phyloP scores from a whole-genome alignment of 2,329 filamentous ascomycete species.

The Pseudocercospora vitis region DNA sequence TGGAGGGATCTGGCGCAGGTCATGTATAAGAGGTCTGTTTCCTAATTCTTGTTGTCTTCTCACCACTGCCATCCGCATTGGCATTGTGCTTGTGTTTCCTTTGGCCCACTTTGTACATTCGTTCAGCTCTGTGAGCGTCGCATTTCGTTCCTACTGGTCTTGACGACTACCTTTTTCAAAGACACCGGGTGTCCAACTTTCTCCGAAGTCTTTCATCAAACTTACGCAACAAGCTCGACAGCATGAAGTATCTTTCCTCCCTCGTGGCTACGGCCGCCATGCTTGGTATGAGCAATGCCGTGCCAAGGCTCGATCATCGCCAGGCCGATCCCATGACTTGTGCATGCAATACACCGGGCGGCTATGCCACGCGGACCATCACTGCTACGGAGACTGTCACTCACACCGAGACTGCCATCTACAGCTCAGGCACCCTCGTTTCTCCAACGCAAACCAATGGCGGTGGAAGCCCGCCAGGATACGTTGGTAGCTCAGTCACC shows the following conservation, averaged over 20 bases:
- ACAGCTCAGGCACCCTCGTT: constrained; percentile 16
- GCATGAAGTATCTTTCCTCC: constrained; percentile 40
- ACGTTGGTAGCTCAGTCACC: constrained; percentile 12
- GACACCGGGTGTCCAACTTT: constrained; percentile 9
- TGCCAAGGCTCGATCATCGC: constrained; percentile 50
- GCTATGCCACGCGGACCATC: constrained; percentile 25
- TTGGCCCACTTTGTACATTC: constrained; percentile 21
- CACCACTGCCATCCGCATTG: constrained; percentile 1
- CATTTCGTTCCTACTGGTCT: constrained; percentile 29
- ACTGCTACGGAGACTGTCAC: constrained; percentile 18
- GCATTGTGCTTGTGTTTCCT: constrained; percentile 13
- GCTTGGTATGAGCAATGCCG: constrained; percentile 46
- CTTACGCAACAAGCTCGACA: constrained; percentile 21
- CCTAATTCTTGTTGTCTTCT: background rate
- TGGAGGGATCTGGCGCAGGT: background rate
- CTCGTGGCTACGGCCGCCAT: constrained; percentile 48
- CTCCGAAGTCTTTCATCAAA: constrained; percentile 13
- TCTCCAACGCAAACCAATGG: constrained; percentile 19
- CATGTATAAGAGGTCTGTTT: constrained; percentile 18
- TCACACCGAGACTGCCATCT: constrained; percentile 11
- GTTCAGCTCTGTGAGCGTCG: constrained; percentile 37
- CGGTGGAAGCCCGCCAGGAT: constrained; percentile 15
- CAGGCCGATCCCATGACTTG: constrained; percentile 40
- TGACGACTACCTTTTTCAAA: constrained; percentile 28
- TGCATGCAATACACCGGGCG: constrained; percentile 17